A percentile compares a stretch with the other conserved stretches of the same genome.
Conservation (phyloP, 768 basidiomycete species). For the Lactarius trivialis region DNA sequence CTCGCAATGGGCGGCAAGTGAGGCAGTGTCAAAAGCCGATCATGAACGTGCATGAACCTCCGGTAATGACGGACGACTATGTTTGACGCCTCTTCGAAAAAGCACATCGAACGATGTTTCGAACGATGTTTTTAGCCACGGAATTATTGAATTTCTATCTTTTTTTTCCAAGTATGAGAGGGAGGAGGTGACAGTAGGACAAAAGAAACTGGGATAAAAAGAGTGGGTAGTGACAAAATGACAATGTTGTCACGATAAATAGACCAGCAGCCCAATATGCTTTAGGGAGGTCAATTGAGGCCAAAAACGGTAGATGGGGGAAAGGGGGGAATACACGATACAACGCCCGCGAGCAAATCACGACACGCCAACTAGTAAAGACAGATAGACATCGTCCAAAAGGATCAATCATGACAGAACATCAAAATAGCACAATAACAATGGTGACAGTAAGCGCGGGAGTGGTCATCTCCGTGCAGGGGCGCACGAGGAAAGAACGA, state of each 20-base stretch:
- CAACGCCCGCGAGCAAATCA: slow-evolving; percentile 9
- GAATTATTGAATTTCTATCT: slow-evolving; percentile 11
- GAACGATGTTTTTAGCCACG: background rate
- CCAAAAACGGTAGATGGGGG: slow-evolving; percentile 1
- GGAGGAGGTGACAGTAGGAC: background rate
- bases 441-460: background rate
- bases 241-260: slow-evolving; percentile 11
- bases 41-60: too few species aligned
- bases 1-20: background rate
- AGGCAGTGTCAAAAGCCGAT: background rate
- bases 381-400: slow-evolving; percentile 17
- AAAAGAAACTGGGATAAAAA: background rate
- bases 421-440: background rate
- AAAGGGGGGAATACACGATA: slow-evolving; percentile 13
- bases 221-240: slow-evolving; percentile 7
- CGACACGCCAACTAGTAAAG: slow-evolving; percentile 16
- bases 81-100: background rate
- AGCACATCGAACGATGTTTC: background rate
- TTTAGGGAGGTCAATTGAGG: background rate
- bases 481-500: slow-evolving; percentile 5
- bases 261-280: background rate
- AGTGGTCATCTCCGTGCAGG: slow-evolving; percentile 6
- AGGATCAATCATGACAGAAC: slow-evolving; percentile 1
- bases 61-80: too few species aligned
- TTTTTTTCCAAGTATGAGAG: background rate